Evolutionary conservation across 202 grass and related monocot species (phyloP).

Genomic region (Zoysia matrella): DNA sequence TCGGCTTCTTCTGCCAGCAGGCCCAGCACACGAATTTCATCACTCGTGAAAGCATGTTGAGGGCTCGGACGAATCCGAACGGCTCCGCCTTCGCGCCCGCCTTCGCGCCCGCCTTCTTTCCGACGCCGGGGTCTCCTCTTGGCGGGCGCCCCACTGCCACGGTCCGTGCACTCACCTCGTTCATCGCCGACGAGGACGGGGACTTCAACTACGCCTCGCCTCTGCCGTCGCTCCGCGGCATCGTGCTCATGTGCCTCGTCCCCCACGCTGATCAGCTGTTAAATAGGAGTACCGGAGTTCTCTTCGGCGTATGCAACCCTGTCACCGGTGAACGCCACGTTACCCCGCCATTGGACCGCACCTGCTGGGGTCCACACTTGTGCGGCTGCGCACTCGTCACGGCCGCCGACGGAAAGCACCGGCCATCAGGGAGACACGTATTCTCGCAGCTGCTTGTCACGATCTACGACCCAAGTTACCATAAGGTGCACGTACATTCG

Average conservation of each 20-base stretch:
- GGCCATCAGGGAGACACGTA: too few relatives aligned
- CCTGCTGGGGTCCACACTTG: too few relatives aligned
- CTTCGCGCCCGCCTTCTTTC: conserved; percentile 1
- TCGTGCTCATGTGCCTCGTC: conserved; percentile 1
- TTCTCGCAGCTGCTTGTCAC: too few relatives aligned
- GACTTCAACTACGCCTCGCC: conserved; percentile 18
- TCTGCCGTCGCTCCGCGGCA: neutral
- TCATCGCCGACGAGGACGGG: neutral
- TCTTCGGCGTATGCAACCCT: neutral
- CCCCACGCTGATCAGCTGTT: neutral
- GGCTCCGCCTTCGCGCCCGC: neutral
- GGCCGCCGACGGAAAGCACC: too few relatives aligned
- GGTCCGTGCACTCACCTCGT: conserved; percentile 3
- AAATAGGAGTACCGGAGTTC: neutral
- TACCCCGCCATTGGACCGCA: neutral
- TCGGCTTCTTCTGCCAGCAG: neutral
- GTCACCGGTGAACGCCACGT: neutral
- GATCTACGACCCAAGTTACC: too few relatives aligned
- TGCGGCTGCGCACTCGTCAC: too few relatives aligned
- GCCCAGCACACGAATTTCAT: neutral
- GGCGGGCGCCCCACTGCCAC: neutral
- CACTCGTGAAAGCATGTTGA: neutral
- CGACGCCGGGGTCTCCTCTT: conserved; percentile 4
- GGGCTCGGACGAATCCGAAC: neutral
- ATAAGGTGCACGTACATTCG: neutral